These are phyloP conservation scores for Sporothrix globosa DNA, from an alignment of 2,329 filamentous ascomycete species.

Conservation along the genomic window DNA sequence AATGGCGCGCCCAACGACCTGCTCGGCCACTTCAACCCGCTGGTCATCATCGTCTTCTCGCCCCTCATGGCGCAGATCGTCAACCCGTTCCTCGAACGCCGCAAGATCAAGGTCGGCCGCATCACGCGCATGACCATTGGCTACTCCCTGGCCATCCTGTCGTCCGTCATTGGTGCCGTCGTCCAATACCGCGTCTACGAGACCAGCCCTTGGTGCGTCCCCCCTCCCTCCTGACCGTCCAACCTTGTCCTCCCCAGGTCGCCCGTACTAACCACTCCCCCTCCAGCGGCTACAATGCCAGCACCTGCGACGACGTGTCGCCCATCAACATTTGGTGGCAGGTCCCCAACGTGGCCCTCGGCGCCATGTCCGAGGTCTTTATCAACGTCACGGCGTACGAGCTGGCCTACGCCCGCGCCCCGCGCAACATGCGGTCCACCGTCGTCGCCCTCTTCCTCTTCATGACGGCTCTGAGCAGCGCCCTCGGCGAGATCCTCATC, in stretches of 20 bases:
- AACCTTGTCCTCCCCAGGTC: no score
- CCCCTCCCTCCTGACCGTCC: no score
- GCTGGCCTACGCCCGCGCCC: conserved; percentile 70
- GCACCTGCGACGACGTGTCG: conserved; percentile 45
- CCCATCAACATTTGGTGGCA: conserved; percentile 58
- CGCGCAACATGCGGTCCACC: conserved; percentile 64
- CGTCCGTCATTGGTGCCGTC: conserved; percentile 56
- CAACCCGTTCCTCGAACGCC: conserved; percentile 59
- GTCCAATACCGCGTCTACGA: conserved; percentile 63
- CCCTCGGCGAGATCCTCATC: conserved; percentile 51
- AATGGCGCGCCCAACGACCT: conserved; percentile 63
- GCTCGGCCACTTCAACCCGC: conserved; percentile 61
- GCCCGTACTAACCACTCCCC: no score
- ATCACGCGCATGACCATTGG: conserved; percentile 61
- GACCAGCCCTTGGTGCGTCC: conserved; percentile 50
- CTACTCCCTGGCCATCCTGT: conserved; percentile 51
- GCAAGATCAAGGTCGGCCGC: conserved; percentile 59
- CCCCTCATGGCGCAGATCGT: conserved; percentile 56
- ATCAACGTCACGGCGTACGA: conserved; percentile 66
- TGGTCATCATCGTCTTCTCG: conserved; percentile 62
- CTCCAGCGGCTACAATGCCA: conserved; percentile 48
- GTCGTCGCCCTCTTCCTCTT: conserved; percentile 61
- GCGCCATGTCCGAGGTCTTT: conserved; percentile 60
- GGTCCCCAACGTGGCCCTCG: conserved; percentile 54
- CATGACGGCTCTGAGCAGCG: conserved; percentile 60